These are phyloP conservation scores for Ensete glaucum DNA, from an alignment of 176 grass and related monocot genomes.

Conservation along the genomic window DNA sequence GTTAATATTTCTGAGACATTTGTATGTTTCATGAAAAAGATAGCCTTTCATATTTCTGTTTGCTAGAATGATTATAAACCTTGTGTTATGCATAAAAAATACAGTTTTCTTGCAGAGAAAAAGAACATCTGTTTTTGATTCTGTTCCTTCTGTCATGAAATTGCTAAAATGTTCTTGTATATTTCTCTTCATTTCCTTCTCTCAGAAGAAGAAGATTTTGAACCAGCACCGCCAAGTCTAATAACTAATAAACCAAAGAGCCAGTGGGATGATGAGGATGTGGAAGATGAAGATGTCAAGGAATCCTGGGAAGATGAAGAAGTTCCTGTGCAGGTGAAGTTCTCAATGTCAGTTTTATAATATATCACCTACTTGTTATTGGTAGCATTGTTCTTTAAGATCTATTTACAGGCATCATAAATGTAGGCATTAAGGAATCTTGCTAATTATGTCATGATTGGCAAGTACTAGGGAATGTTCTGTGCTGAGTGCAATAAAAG, in stretches of 20 bases:
- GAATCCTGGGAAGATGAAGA: conserved; percentile 9
- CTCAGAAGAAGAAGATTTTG: conserved; percentile 5
- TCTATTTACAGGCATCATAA: not conserved
- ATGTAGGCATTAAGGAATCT: not conserved
- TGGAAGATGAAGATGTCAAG: not conserved
- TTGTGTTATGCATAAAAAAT: too few species aligned
- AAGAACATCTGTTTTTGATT: not conserved
- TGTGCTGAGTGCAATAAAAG: not conserved
- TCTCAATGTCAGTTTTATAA: not conserved
- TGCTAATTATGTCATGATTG: not conserved
- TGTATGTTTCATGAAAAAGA: too few species aligned
- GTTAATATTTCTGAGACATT: too few species aligned
- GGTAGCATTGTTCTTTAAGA: not conserved
- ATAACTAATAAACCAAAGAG: not conserved
- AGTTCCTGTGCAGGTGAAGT: not conserved
- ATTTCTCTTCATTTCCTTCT: not conserved
- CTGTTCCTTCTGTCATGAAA: too few species aligned
- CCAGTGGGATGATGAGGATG: not conserved
- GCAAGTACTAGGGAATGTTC: not conserved
- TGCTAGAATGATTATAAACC: too few species aligned
- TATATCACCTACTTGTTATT: not conserved
- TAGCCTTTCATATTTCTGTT: too few species aligned
- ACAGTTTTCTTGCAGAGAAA: too few species aligned
- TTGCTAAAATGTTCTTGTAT: not conserved
- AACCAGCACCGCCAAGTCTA: not conserved